phyloP scores from a whole-genome alignment of 371 early-diverging fungal species.

The Saksenaea oblongispora region DNA sequence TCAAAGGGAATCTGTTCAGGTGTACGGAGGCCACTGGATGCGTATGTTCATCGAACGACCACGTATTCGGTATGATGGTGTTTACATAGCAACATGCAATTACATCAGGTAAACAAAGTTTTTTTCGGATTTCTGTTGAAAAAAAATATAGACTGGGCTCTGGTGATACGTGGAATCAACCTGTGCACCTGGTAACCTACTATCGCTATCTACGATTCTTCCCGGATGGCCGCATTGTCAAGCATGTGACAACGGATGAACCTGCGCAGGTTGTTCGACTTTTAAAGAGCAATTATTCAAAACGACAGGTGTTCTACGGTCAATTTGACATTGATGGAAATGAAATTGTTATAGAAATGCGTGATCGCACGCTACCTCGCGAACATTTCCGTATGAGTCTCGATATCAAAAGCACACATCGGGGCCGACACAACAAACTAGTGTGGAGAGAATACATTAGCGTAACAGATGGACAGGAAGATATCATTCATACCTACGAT shows the following conservation, averaged over 20 bases:
- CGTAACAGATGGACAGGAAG: conserved; percentile 17
- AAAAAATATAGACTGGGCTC: conserved; percentile 35
- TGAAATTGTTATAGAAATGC: conserved; percentile 30
- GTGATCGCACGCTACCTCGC: conserved; percentile 30
- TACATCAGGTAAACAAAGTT: conserved; percentile 51
- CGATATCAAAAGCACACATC: conserved; percentile 51
- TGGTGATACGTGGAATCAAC: conserved; percentile 57
- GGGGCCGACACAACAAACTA: conserved; percentile 70
- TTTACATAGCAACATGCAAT: conserved; percentile 67
- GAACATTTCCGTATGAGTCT: conserved; percentile 48
- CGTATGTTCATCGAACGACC: conserved; percentile 67
- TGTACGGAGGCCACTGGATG: conserved; percentile 42
- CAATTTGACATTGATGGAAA: conserved; percentile 33
- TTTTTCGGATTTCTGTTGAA: neutral
- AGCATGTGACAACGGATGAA: conserved; percentile 56
- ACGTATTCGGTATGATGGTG: conserved; percentile 66
- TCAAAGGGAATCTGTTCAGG: conserved; percentile 24
- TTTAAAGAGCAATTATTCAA: conserved; percentile 27
- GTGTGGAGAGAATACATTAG: conserved; percentile 58
- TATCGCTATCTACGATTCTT: conserved; percentile 71
- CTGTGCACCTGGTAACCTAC: conserved; percentile 71
- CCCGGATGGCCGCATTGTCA: conserved; percentile 51
- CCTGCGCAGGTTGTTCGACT: conserved; percentile 45
- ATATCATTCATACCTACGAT: conserved; percentile 31
- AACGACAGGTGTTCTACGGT: conserved; percentile 51